Base-by-base conservation (phyloP, 2,329 filamentous ascomycete species). In the Colletotrichum sp. region DNA sequence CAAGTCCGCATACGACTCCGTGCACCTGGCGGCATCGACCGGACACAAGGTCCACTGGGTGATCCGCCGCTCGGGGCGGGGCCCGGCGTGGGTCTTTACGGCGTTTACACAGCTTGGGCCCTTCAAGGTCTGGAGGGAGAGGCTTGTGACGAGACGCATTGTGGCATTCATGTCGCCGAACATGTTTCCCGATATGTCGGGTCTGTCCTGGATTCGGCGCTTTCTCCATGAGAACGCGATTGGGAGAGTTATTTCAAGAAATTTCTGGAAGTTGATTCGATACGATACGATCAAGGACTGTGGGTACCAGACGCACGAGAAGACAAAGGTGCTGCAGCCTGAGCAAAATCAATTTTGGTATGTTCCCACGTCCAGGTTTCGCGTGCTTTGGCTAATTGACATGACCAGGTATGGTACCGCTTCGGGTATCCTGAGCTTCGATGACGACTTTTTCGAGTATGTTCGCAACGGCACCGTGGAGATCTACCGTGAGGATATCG, bases 1-100 rank as follows among this genome's bases (percentile, higher is more conserved):
- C 18, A 94, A 93, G 78, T 92, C 89, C 2, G 90, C 89, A 3
- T 93, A 88, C 85, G 92, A 93, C 78, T 88, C 89, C 3, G 90
- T 89, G 0, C 92, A 92, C 77, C 85, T 88, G 3, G 90, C 88
- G 66, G 90, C 88, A 7, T 84, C 85, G 0, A 81, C 86, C 1
- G 90, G 89, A 4, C 85, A 88, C 54, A 82, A 87, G 66, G 90
- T 92, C 11, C 86, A 89, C 67, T 87, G 90, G 85, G 82, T 93
- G 6, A 89, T 93, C 69, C 86, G 90, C 58, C 83, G 86, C n/a
- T 86, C 82, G n/a, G 90, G 90, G 6, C 86, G 88, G 43, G 90
- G 90, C 0, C 89, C 89, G 0, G 80, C 83, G 0, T 90, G 88
- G 87, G 89, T 91, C 76, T 75, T 78, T n/a, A 77, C 79, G 7